A percentile compares a stretch with the other conserved stretches of the same genome.
Evolutionary conservation across 2,329 filamentous ascomycete genomes (phyloP).

Genomic region (Aspergillus flavus): DNA sequence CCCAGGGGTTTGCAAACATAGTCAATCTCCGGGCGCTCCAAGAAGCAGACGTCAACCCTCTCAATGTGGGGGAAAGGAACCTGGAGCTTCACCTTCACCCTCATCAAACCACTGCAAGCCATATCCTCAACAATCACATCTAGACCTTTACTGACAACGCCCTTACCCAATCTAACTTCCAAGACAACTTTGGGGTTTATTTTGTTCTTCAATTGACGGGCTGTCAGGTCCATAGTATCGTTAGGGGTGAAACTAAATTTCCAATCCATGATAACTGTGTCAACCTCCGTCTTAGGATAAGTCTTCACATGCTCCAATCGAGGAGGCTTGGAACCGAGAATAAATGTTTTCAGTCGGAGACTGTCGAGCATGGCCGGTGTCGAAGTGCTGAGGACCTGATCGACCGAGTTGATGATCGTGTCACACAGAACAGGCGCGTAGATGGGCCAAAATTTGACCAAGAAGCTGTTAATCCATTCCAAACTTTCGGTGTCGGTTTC

Average conservation of each 20-base stretch:
- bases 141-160: slow-evolving; percentile 93
- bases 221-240: slow-evolving; percentile 87
- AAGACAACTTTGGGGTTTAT: slow-evolving; percentile 96
- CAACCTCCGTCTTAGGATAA: slow-evolving; percentile 92
- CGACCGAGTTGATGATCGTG: slow-evolving; percentile 89
- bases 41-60: slow-evolving; percentile 90
- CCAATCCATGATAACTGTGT: slow-evolving; percentile 98
- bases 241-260: slow-evolving; percentile 99
- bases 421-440: slow-evolving; percentile 92
- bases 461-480: slow-evolving; percentile 99
- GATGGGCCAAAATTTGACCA: slow-evolving; percentile 99
- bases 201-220: slow-evolving; percentile 88
- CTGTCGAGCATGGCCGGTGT: slow-evolving; percentile 93
- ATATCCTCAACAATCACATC: slow-evolving; percentile 98
- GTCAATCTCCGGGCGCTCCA: slow-evolving; percentile 85
- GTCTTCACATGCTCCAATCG: slow-evolving; percentile 98
- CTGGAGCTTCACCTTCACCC: slow-evolving; percentile 96
- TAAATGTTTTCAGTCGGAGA: slow-evolving; percentile 89
- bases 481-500: slow-evolving; percentile 90
- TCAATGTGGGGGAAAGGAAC: slow-evolving; percentile 95
- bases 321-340: slow-evolving; percentile 91
- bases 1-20: slow-evolving; percentile 98
- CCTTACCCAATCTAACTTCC: slow-evolving; percentile 92
- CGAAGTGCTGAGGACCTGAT: slow-evolving; percentile 90
- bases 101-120: slow-evolving; percentile 93